Base-by-base conservation (phyloP, 2,329 filamentous ascomycete species). In the Talaromyces marneffei region DNA sequence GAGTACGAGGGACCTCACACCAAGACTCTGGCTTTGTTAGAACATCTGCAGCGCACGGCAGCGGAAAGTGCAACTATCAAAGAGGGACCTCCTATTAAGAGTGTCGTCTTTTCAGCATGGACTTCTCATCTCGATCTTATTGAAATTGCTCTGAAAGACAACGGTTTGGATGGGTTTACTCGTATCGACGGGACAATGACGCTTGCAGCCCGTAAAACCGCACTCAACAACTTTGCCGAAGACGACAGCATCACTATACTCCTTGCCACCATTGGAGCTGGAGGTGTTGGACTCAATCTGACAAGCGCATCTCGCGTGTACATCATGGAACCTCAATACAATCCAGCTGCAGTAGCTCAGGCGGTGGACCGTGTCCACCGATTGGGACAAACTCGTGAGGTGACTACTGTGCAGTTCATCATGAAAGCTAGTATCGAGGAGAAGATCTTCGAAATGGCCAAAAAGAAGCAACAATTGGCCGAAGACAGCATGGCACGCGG, bases 281-380 rank as follows among this genome's bases (percentile, higher is more conserved):
- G 93, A 65, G 93, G 94, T 18, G 84, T 97, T 16, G 93, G 93
- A 14, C 85, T 97, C 40, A 97, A 97, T 71, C 79, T 97, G 59
- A 97, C 92, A 0, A 82, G 90, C 0, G 93, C 88, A 33, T 94
- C 87, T 71, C 89, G 85, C 60, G 93, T 95, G 14, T 97, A 94
- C 73, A 89, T 97, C 69, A 97, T 99, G 93, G 94, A 99, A 73
- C 94, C 94, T 4, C 92, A 97, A 71, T 99, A 93, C 79, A 99
- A 99, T 70, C 94, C 94, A 0, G 92, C 92, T 0, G 91, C 92
- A 0, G 93, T 99, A 74, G 90, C 92, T 4, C 94, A 99, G 76
- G 94, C 94, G 1, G 84, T 97, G 7, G 94, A 97, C 72, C 90
- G 94, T 31, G 91, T 99, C 5, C 92, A 96, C 73, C 87, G 92